Base-by-base conservation (phyloP, 805 yeast species). In the Starmerella ratchasimensis region DNA sequence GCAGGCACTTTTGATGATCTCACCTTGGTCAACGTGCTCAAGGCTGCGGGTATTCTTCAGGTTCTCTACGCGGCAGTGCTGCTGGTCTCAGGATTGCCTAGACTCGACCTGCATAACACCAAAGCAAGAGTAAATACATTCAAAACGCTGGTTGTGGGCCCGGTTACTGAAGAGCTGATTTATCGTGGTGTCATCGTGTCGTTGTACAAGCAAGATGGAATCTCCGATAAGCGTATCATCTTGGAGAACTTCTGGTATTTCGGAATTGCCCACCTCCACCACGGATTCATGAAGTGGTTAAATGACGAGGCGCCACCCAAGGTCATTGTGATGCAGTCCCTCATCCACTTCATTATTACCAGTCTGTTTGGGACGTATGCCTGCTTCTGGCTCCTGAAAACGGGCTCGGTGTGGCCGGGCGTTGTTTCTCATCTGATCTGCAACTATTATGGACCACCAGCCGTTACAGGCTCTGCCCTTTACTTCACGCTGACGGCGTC, bases 231-330 rank as follows among this genome's bases (percentile, higher is more conserved):
- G 28, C n/a, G 41, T 8, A 43, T 61, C 16, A 52, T 69, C 1
- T 46, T 49, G 14, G 51, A 57, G 21, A 67, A 80, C 1, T 90
- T 93, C 1, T 49, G 72, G 6, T 63, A 73, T 39, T 82, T 82
- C 60, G 84, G 86, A 1, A 48, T 77, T 19, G 90, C 93, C 0
- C 94, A 82, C 56, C 34, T 78, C 17, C 88, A 82, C 52, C 93
- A 82, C 53, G 83, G 71, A 2, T 62, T 62, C 44, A 75, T 71
- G 38, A 46, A 68, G 31, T 62, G 62, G 44, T 38, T 50, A 2
- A 56, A 50, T 8, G 45, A 54, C 1, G 36, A 15, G 17, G 23
- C 16, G 10, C 8, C 38, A 3, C 11, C 20, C 22, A 17, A 22
- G 21, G 30, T 49, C 5, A 53, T 61, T 2, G 14, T 60, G 3